Conservation (phyloP, 83 land plant genomes). For the Thuja plicata region DNA sequence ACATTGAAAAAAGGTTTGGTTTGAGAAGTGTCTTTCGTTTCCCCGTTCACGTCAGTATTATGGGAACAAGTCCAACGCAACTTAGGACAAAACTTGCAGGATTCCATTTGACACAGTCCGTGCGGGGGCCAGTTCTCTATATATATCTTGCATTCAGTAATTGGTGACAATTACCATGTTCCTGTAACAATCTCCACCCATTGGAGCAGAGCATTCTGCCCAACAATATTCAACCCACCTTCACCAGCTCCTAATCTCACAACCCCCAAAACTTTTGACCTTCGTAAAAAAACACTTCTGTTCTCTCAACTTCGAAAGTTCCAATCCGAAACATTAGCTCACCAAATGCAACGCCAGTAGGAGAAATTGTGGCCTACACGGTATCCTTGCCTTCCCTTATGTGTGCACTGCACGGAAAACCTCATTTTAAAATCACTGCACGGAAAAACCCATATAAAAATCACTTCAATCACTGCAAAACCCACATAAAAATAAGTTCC, state of each 20-base stretch:
- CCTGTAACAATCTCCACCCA: background rate
- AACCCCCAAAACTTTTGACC: background rate
- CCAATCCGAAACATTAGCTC: background rate
- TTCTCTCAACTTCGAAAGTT: too few species aligned
- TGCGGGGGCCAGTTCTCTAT: background rate
- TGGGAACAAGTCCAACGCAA: background rate
- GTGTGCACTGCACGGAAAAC: background rate
- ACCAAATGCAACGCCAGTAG: background rate
- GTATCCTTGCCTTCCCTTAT: background rate
- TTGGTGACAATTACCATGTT: background rate
- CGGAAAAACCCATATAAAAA: background rate
- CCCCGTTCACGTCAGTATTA: background rate
- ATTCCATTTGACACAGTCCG: background rate
- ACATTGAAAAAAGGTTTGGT: background rate
- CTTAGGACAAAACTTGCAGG: background rate
- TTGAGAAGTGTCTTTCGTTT: background rate
- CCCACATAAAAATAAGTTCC: too few species aligned
- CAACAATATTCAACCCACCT: background rate
- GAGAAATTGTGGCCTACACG: background rate
- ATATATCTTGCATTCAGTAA: background rate
- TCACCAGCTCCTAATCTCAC: background rate
- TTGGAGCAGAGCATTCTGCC: background rate
- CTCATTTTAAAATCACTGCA: background rate
- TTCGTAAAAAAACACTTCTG: background rate
- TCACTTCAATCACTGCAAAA: background rate